Evolutionary conservation across 208 protist species (phyloP), one percentile per base, ranked within the genome.

Genomic region (Leishmania turanica): DNA sequence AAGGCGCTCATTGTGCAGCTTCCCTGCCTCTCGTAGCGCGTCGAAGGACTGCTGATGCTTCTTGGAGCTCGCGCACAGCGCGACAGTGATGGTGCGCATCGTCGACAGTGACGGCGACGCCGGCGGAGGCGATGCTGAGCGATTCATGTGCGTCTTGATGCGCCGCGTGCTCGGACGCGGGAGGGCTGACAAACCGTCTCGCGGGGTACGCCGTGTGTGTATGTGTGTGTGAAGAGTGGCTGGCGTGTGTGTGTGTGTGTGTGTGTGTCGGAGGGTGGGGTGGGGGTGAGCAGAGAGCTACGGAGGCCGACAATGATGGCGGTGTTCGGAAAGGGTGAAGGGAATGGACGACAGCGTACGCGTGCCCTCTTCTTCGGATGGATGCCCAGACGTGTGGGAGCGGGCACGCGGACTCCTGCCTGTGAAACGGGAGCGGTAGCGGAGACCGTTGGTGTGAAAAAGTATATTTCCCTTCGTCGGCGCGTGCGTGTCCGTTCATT

Each of bases 11-110:
- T 88, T 92, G 78, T 90, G 86, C 31, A 69, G 62, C 68, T 86
- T 81, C 13, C 87, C 84, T 31, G 80, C 84, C 9, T 40, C 58
- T 17, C 79, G 77, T 11, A 97, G 84, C 7, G 88, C 87, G 45
- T 94, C 89, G 70, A 96, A 96, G 27, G 92, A 97, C 65, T 96
- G 94, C 31, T 80, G 70, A 75, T 97, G 89, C 80, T 97, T 97
- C 56, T 90, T 91, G 15, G 87, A 84, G 42, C 89, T 94, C 13
- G 90, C 91, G 69, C 92, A 97, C 6, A 95, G 54, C 2, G 88
- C 92, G 49, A 97, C 82, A 9, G 81, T 88, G 79, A 89, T 81
- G 45, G 56, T 72, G 76, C 58, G 76, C 69, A 56, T 56, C 58
- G 76, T 49, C 53, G 56, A 15, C 2, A 6, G 34, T 76, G 49